Evolutionary conservation across 345 rosid genomes (phyloP), one percentile per base, ranked within the genome.

Genomic region (Lepidium aucheri): DNA sequence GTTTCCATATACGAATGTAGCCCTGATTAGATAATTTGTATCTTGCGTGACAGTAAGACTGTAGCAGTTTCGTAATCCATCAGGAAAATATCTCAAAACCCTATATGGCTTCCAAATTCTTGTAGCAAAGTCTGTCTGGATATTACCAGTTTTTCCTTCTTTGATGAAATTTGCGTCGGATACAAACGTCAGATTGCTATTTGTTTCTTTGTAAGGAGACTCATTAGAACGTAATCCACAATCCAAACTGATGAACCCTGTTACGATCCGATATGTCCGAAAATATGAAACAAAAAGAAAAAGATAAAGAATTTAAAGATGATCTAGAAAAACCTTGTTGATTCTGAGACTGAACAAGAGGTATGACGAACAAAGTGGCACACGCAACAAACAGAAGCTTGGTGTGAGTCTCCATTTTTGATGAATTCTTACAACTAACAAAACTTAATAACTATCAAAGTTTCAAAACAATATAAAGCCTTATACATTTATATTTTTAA

Each of bases 241-340:
- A 24, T 78, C 82, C 44, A 81, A 62, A 63, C 80, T 81, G 30
- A 76, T 63, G 73, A 77, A 78, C 9, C 78, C 84, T 78, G 60
- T n/a, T n/a, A 1, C 30, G n/a, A 43, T 16, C 6, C 30, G 24
- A 34, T 2, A n/a, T n/a, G n/a, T n/a, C n/a, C 30, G 2, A 26
- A 5, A 26, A 5, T 5, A 4, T 26, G 5, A 26, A 4, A 26
- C 5, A 26, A 4, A 26, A 26, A 1, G 4, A 26, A 26, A 26
- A 26, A 26, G 6, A 26, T 26, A 26, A 26, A 26, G 7, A 7
- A 1, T 28, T 28, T 5, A 28, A 28, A 15, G 58, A 30, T 14
- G 9, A 9, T 32, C n/a, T n/a, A n/a, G 4, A 33, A 26, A 32
- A 15, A 71, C 75, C 75, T 63, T 65, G 44, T 53, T 63, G 69